Evolutionary conservation across 805 yeast species (phyloP).

Genomic region (Teunomyces kruisii): DNA sequence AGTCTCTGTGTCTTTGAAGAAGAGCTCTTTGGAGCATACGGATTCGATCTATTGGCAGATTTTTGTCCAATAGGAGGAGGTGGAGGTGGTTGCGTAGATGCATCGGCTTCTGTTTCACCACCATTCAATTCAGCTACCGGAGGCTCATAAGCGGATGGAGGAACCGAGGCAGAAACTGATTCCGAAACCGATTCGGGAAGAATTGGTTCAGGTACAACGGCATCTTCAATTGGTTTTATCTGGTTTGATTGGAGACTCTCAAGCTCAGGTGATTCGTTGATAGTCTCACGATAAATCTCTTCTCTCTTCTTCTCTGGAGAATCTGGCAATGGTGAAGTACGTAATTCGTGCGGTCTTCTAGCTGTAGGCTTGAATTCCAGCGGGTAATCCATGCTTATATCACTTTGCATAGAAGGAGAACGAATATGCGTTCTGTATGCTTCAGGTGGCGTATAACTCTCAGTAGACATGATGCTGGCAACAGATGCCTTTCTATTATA

Average conservation of each 20-base stretch:
- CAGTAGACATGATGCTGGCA: slow-evolving; percentile 19
- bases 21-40: slow-evolving; percentile 35
- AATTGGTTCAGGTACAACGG: background rate
- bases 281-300: slow-evolving; percentile 9
- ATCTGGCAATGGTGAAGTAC: background rate
- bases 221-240: background rate
- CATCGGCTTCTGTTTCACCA: background rate
- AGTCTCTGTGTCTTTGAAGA: slow-evolving; percentile 13
- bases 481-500: slow-evolving; percentile 20
- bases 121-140: background rate
- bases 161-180: background rate
- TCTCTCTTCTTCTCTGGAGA: slow-evolving; percentile 5
- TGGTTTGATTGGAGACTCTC: background rate
- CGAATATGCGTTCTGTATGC: slow-evolving; percentile 15
- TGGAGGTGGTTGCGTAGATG: slow-evolving; percentile 13
- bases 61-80: slow-evolving; percentile 9
- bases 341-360: slow-evolving; percentile 2
- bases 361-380: slow-evolving; percentile 22
- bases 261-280: slow-evolving; percentile 15
- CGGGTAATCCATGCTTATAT: slow-evolving; percentile 31
- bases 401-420: slow-evolving; percentile 33
- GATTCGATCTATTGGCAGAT: slow-evolving; percentile 21
- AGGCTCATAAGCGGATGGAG: too few relatives aligned
- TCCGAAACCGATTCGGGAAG: background rate
- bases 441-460: slow-evolving; percentile 15